Conservation (phyloP, 2,329 filamentous ascomycete genomes). For the Blumeriella jaapii region DNA sequence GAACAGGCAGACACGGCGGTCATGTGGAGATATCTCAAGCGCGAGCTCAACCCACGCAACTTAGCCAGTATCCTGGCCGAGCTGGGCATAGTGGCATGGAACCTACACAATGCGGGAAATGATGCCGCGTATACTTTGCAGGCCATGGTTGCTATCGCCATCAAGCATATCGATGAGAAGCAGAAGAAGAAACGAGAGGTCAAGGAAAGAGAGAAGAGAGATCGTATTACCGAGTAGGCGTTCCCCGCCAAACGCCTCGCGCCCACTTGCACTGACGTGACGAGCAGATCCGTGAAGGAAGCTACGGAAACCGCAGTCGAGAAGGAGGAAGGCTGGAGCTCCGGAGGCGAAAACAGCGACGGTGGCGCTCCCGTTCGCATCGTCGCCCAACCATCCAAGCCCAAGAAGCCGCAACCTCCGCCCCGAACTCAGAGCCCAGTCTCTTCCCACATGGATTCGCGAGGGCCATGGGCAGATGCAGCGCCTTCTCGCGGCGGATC, state of each 20-base stretch:
- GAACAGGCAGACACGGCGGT: constrained; percentile 62
- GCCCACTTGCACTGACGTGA: constrained; percentile 1
- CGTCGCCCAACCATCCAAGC: neutral
- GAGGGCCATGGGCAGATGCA: constrained; percentile 2
- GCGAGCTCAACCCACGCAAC: constrained; percentile 39
- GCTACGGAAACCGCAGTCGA: constrained; percentile 6
- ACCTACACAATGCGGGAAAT: constrained; percentile 81
- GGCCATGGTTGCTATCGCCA: constrained; percentile 54
- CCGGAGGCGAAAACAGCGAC: constrained; percentile 19
- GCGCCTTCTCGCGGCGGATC: neutral
- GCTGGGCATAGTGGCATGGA: constrained; percentile 48
- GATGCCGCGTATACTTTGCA: constrained; percentile 73
- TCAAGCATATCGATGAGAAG: constrained; percentile 26
- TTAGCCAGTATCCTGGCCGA: constrained; percentile 51
- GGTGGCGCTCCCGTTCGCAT: constrained; percentile 12
- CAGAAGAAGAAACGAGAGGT: constrained; percentile 7
- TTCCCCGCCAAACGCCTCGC: neutral
- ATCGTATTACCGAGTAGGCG: constrained; percentile 13
- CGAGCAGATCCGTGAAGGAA: constrained; percentile 10
- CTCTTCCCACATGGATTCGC: neutral
- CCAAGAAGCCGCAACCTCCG: constrained; percentile 2
- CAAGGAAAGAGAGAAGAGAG: constrained; percentile 13
- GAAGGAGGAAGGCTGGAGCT: constrained; percentile 19
- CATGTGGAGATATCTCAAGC: constrained; percentile 54
- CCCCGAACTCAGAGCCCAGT: neutral